Conservation (phyloP, 257 asterid species). For the Solanum sitiens region DNA sequence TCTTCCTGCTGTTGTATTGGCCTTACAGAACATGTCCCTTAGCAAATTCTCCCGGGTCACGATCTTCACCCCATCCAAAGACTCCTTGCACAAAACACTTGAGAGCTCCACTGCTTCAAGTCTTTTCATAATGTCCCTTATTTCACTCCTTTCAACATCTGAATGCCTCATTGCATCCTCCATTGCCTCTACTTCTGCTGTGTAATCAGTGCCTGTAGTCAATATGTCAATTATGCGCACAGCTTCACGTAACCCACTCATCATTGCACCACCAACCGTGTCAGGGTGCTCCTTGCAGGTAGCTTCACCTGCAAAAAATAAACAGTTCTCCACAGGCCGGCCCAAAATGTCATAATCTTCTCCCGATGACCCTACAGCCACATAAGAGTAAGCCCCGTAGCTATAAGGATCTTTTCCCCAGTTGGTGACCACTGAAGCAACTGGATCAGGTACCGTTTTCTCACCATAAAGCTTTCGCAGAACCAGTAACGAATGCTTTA, state of each 20-base stretch:
- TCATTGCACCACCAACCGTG: constrained; percentile 99
- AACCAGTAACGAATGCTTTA: constrained; percentile 68
- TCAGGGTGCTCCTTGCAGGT: constrained; percentile 99
- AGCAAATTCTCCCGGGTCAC: constrained; percentile 53
- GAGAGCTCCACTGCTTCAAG: constrained; percentile 74
- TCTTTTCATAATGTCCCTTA: constrained; percentile 68
- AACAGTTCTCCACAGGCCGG: constrained; percentile 82
- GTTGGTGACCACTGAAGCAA: constrained; percentile 90
- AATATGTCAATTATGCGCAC: constrained; percentile 77
- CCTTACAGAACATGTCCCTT: constrained; percentile 71
- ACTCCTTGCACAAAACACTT: constrained; percentile 36
- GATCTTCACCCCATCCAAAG: constrained; percentile 48
- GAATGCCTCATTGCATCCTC: constrained; percentile 75
- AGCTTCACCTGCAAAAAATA: constrained; percentile 99
- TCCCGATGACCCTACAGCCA: constrained; percentile 98
- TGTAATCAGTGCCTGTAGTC: constrained; percentile 66
- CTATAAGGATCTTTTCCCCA: constrained; percentile 98
- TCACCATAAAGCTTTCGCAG: constrained; percentile 95
- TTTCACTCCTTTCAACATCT: constrained; percentile 67
- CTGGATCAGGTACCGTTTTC: constrained; percentile 74
- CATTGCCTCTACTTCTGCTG: constrained; percentile 81
- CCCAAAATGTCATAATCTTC: constrained; percentile 95
- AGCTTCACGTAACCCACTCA: constrained; percentile 98
- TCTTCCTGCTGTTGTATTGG: constrained; percentile 83
- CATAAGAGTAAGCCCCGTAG: constrained; percentile 97